phyloP scores from a whole-genome alignment of 2,329 filamentous ascomycete species.

The Botrytis elliptica region DNA sequence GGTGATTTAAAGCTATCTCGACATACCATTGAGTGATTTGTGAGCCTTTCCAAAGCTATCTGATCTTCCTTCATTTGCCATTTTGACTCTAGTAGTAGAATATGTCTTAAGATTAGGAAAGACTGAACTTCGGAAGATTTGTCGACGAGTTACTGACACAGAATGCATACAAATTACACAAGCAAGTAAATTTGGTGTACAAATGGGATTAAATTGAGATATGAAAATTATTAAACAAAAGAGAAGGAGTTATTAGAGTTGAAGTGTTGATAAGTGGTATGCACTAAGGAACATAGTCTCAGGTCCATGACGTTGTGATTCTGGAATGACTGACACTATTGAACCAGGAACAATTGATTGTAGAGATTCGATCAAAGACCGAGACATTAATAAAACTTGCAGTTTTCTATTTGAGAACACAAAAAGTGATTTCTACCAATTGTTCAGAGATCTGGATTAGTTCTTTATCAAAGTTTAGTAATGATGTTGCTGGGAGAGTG shows the following conservation, averaged over 20 bases:
- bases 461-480: neutral
- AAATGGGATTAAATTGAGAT: neutral
- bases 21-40: constrained; percentile 23
- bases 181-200: neutral
- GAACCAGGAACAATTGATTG: neutral
- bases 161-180: neutral
- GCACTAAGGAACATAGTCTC: neutral
- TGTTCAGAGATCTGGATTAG: neutral
- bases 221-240: neutral
- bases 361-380: neutral
- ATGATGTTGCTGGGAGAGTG: neutral
- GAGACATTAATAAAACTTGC: neutral
- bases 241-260: neutral
- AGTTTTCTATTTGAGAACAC: neutral
- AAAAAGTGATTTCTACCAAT: neutral
- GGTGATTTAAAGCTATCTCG: constrained; percentile 17
- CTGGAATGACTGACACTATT: neutral
- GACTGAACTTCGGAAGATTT: neutral
- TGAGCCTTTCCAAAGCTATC: constrained; percentile 17
- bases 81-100: neutral
- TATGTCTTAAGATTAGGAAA: neutral
- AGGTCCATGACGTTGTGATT: constrained; percentile 12
- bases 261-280: neutral
- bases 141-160: neutral
- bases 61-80: neutral